A percentile compares a stretch with the other conserved stretches of the same genome.
These are phyloP conservation scores for Verticillium albo-atrum DNA, from an alignment of 2,329 filamentous ascomycete species.

Conservation along the genomic window DNA sequence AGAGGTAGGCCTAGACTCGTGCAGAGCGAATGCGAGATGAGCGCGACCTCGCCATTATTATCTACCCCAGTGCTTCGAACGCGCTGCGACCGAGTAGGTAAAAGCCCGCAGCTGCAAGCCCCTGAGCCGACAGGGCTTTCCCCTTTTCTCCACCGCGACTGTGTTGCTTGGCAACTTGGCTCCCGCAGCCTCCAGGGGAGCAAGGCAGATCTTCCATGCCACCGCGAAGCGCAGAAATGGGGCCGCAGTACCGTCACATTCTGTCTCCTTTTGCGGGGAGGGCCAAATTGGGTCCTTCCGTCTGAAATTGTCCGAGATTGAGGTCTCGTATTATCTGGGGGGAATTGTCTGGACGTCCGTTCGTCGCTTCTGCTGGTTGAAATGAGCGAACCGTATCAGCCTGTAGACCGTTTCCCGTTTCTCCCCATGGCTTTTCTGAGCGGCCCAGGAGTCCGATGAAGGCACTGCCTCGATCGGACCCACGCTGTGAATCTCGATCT, in stretches of 20 bases:
- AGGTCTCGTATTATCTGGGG: neutral
- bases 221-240: neutral
- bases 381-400: neutral
- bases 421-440: neutral
- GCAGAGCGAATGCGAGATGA: neutral
- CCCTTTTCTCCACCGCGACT: neutral
- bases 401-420: neutral
- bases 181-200: neutral
- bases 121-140: neutral
- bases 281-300: neutral
- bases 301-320: neutral
- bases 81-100: constrained; percentile 15
- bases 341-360: neutral
- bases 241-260: neutral
- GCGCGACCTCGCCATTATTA: constrained; percentile 12
- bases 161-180: neutral
- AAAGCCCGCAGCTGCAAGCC: constrained; percentile 1
- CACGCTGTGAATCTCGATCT: neutral
- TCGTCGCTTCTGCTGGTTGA: neutral
- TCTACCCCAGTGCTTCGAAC: constrained; percentile 8
- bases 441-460: neutral
- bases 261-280: neutral
- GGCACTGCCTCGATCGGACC: neutral
- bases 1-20: neutral
- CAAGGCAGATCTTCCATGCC: neutral